phyloP scores from a whole-genome alignment of 2,329 filamentous ascomycete genomes.

The Tolypocladium nubicola region DNA sequence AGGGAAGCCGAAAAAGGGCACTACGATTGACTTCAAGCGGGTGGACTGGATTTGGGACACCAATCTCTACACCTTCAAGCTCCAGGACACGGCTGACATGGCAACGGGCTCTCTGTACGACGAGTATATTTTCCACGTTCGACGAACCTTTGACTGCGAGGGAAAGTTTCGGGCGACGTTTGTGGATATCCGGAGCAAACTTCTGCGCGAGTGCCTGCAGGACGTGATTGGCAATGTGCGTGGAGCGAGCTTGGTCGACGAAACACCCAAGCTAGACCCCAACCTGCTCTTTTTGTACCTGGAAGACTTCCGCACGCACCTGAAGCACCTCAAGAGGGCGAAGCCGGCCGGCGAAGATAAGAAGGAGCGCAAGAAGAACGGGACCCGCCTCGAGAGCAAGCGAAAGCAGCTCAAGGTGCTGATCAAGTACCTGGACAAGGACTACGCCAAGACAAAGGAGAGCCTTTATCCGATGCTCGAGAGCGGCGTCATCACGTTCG shows the following conservation, averaged over 20 bases:
- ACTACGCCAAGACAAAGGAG: slow-evolving; percentile 70
- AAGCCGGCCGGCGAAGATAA: slow-evolving; percentile 36
- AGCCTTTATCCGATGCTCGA: slow-evolving; percentile 70
- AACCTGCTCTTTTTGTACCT: slow-evolving; percentile 66
- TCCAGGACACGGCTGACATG: slow-evolving; percentile 42
- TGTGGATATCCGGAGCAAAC: slow-evolving; percentile 78
- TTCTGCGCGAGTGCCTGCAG: slow-evolving; percentile 53
- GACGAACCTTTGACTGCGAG: slow-evolving; percentile 74
- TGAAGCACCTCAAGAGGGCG: slow-evolving; percentile 53
- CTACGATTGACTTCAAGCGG: slow-evolving; percentile 32
- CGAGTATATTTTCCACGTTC: slow-evolving; percentile 73
- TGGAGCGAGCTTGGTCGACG: slow-evolving; percentile 67
- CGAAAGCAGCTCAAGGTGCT: slow-evolving; percentile 60
- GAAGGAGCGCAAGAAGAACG: slow-evolving; percentile 49
- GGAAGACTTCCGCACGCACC: slow-evolving; percentile 58
- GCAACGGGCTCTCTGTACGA: slow-evolving; percentile 50
- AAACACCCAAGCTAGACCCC: slow-evolving; percentile 62
- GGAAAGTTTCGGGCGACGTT: slow-evolving; percentile 64
- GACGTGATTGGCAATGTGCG: slow-evolving; percentile 25
- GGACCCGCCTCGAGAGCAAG: slow-evolving; percentile 47
- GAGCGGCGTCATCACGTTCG: slow-evolving; percentile 77
- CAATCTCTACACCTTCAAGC: slow-evolving; percentile 37
- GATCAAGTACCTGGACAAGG: slow-evolving; percentile 66
- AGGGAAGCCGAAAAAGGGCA: slow-evolving; percentile 12
- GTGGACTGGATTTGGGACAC: slow-evolving; percentile 46